Evolutionary conservation across 2,329 filamentous ascomycete genomes (phyloP).

Genomic region (Coleophoma cylindrospora): DNA sequence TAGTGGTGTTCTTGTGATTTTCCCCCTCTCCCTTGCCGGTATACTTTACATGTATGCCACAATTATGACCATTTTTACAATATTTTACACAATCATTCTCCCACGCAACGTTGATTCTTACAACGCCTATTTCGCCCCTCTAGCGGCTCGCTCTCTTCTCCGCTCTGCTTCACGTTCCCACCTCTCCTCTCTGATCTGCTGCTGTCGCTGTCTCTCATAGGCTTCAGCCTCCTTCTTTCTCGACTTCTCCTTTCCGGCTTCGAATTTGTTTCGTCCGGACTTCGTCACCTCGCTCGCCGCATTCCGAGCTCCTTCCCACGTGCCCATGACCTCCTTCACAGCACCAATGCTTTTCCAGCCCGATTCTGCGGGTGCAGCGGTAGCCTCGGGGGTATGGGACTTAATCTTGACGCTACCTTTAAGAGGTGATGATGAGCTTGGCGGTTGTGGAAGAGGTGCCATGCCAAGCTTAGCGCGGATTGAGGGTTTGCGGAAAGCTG

Average conservation of each 20-base stretch:
- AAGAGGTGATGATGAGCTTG: too few relatives aligned
- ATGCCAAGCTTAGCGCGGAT: conserved; percentile 35
- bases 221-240: conserved; percentile 7
- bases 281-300: conserved; percentile 8
- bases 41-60: too few relatives aligned
- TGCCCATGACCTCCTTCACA: conserved; percentile 24
- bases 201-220: conserved; percentile 16
- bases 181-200: conserved; percentile 9
- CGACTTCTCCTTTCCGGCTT: conserved; percentile 11
- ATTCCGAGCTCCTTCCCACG: conserved; percentile 27
- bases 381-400: not conserved
- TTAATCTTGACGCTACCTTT: not conserved
- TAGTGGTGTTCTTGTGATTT: too few relatives aligned
- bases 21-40: too few relatives aligned
- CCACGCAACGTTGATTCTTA: too few relatives aligned
- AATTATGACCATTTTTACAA: not conserved
- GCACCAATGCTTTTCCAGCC: conserved; percentile 14
- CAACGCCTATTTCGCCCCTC: not conserved
- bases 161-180: conserved; percentile 3
- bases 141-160: conserved; percentile 5
- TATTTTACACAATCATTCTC: too few relatives aligned
- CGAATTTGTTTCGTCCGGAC: conserved; percentile 28
- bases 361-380: not conserved
- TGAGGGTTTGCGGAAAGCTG: conserved; percentile 33
- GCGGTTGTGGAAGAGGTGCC: conserved; percentile 11